Evolutionary conservation across 768 basidiomycete species (phyloP).

Genomic region (Suillus brevipes): DNA sequence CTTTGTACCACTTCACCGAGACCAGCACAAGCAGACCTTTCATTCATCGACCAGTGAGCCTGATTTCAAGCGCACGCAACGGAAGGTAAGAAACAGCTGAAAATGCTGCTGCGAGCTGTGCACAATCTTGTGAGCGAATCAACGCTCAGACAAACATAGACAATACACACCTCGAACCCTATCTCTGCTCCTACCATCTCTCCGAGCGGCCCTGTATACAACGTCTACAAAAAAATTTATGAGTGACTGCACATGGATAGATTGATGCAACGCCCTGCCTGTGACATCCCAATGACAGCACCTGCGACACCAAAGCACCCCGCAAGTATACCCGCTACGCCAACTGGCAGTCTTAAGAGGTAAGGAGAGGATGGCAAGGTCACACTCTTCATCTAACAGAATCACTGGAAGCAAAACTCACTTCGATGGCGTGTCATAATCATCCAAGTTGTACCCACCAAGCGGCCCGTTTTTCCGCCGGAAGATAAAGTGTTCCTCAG

Average conservation of each 20-base stretch:
- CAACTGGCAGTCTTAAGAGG: constrained; percentile 42
- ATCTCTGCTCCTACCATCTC: constrained; percentile 49
- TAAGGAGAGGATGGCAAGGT: neutral
- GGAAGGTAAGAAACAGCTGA: constrained; percentile 47
- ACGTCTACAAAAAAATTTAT: constrained; percentile 24
- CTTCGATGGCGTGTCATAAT: constrained; percentile 44
- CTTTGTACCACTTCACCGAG: neutral
- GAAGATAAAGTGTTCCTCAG: constrained; percentile 50
- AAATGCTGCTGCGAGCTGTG: constrained; percentile 45
- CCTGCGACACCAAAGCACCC: constrained; percentile 47
- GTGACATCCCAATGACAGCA: constrained; percentile 54
- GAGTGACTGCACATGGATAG: constrained; percentile 1
- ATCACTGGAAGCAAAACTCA: constrained; percentile 17
- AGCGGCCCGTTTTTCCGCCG: constrained; percentile 39
- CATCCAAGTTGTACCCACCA: constrained; percentile 52
- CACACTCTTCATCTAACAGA: neutral
- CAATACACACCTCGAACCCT: constrained; percentile 48
- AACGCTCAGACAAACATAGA: neutral
- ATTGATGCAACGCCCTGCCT: constrained; percentile 22
- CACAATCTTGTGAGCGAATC: neutral
- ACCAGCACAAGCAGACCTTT: neutral
- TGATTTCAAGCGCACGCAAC: constrained; percentile 51
- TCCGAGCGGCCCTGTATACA: constrained; percentile 55
- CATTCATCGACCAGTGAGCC: constrained; percentile 37
- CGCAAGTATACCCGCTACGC: constrained; percentile 49